Evolutionary conservation across 2,329 filamentous ascomycete genomes (phyloP).

Genomic region (Botryotinia convoluta): DNA sequence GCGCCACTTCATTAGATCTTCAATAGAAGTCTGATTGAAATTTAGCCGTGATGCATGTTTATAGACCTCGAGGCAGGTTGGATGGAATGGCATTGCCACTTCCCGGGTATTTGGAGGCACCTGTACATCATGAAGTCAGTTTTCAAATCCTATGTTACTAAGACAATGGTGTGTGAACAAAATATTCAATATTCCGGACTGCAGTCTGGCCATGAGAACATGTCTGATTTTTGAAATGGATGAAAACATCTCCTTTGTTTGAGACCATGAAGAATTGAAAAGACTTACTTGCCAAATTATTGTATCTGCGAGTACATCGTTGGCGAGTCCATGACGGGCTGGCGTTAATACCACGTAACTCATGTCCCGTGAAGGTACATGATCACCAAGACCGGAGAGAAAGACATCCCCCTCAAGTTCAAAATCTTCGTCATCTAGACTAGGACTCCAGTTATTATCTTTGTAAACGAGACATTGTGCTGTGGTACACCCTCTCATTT

Average conservation of each 20-base stretch:
- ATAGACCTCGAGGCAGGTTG: conserved; percentile 28
- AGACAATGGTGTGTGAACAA: background rate
- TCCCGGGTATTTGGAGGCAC: background rate
- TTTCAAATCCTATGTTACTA: background rate
- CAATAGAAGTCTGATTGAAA: conserved; percentile 16
- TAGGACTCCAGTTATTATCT: background rate
- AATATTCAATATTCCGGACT: background rate
- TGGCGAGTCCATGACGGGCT: background rate
- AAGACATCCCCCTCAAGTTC: background rate
- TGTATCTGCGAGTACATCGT: background rate
- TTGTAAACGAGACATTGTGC: background rate
- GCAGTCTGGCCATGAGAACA: background rate
- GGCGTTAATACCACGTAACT: background rate
- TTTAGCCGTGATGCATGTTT: conserved; percentile 8
- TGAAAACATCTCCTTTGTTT: background rate
- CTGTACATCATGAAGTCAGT: background rate
- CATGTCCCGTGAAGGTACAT: background rate
- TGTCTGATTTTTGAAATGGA: background rate
- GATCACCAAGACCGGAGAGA: background rate
- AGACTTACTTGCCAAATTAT: background rate
- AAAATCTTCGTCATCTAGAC: background rate
- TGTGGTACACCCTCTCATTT: background rate
- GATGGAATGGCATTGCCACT: conserved; percentile 26
- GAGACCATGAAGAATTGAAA: background rate
- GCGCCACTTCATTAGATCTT: conserved; percentile 23